These are phyloP conservation scores for Talaromyces stipitatus DNA, from an alignment of 495 filamentous ascomycete genomes.

Conservation along the genomic window DNA sequence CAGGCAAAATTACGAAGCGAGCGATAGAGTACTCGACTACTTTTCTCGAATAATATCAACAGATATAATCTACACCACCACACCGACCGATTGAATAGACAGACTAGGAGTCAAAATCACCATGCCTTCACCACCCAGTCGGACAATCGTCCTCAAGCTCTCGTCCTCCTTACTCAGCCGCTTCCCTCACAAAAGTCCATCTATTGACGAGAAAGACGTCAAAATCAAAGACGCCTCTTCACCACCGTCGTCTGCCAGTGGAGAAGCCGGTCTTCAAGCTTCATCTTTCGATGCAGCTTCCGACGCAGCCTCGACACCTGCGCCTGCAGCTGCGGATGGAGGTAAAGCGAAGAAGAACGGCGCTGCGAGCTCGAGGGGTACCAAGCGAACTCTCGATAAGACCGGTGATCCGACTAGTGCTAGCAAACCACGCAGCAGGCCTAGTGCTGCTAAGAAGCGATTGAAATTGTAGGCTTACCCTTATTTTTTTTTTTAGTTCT, in stretches of 20 bases:
- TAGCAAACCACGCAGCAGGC: constrained; percentile 66
- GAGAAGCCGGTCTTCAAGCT: constrained; percentile 44
- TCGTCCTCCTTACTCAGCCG: constrained; percentile 35
- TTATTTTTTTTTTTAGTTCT: constrained; percentile 13
- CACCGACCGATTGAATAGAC: background rate
- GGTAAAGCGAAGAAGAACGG: constrained; percentile 35
- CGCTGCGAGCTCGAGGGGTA: constrained; percentile 17
- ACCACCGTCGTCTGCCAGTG: constrained; percentile 35
- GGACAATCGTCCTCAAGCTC: constrained; percentile 49
- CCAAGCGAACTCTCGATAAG: constrained; percentile 53
- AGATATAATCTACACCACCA: too few species aligned
- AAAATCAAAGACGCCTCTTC: constrained; percentile 35
- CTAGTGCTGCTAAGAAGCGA: constrained; percentile 93
- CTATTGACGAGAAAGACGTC: constrained; percentile 19
- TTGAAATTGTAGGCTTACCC: constrained; percentile 68
- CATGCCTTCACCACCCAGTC: constrained; percentile 28
- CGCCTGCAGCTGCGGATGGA: constrained; percentile 44
- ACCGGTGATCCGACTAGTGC: constrained; percentile 43
- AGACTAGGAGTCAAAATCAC: constrained; percentile 7
- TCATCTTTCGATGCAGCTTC: constrained; percentile 46
- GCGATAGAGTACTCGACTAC: too few species aligned
- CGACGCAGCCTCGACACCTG: constrained; percentile 46
- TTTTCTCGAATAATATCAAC: background rate
- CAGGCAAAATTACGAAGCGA: too few species aligned
- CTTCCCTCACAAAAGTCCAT: constrained; percentile 30